Evolutionary conservation across 768 basidiomycete genomes (phyloP), one percentile per base, ranked within the genome.

Genomic region (Omphalotus guepiniiformis): DNA sequence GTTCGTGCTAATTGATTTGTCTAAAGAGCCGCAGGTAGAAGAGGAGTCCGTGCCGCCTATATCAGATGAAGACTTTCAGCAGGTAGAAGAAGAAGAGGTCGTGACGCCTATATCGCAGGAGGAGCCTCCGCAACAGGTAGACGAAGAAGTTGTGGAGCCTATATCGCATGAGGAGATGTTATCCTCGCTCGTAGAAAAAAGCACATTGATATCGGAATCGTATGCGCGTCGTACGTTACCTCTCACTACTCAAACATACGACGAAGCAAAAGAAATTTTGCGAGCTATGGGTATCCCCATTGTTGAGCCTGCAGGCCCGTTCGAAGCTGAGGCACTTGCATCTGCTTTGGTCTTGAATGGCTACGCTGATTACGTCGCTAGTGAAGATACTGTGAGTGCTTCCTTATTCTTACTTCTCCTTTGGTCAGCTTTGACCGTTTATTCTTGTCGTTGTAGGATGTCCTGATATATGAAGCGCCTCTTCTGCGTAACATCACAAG

Each of bases 271-370:
- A 58, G 76, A 79, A 42, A 77, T 94, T 19, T 56, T 95, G 6
- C 56, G 62, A 19, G 83, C 86, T 0, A 87, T 94, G 85, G 92
- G 92, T n/a, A 73, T 93, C 2, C 84, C 85, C 0, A 86, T 83
- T 55, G 61, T 94, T 25, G 79, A 88, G 15, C 68, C 84, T 7
- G 68, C 70, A 0, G 83, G 83, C 0, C 77, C 84, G 0, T 82
- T 76, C 48, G 93, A 96, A 61, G 93, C 86, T 1, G 93, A 96
- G 63, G 91, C 88, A 1, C 65, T 95, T 27, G 93, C 92, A 0
- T 79, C 88, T 4, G 76, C 85, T 6, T 71, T 95, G 30, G 91
- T 89, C 9, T 56, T 82, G 13, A 68, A 77, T 23, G 93, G 93
- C 2, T 58, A 74, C 37, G 93, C 89, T 0, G 92, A 96, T 65